Conservation (phyloP, 208 protist species). For the Trypanosoma vivax region DNA sequence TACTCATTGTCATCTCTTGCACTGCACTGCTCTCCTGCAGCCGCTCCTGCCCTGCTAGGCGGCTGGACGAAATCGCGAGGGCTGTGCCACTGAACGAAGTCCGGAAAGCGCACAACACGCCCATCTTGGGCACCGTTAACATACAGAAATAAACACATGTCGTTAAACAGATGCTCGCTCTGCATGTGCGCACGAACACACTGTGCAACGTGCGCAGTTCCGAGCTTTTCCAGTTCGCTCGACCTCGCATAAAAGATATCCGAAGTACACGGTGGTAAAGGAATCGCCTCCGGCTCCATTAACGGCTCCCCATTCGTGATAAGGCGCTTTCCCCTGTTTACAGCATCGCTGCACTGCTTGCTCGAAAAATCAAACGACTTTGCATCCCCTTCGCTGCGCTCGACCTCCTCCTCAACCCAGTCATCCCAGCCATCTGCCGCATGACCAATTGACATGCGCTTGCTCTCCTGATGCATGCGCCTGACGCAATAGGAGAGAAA, state of each 20-base stretch:
- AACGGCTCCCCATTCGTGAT: slow-evolving; percentile 64
- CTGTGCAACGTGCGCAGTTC: slow-evolving; percentile 24
- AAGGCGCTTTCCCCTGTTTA: slow-evolving; percentile 15
- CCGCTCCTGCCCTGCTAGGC: neutral
- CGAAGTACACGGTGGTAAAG: slow-evolving; percentile 45
- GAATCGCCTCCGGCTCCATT: slow-evolving; percentile 43
- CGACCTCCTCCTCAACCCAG: slow-evolving; percentile 2
- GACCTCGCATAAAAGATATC: slow-evolving; percentile 56
- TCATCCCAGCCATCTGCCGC: slow-evolving; percentile 27
- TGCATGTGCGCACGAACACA: slow-evolving; percentile 42
- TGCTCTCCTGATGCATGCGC: slow-evolving; percentile 22
- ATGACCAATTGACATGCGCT: neutral
- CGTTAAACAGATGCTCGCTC: slow-evolving; percentile 63
- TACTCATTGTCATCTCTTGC: slow-evolving; percentile 45
- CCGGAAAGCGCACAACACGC: slow-evolving; percentile 71
- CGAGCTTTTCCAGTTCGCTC: slow-evolving; percentile 35
- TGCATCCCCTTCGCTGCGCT: neutral
- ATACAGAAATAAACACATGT: slow-evolving; percentile 86
- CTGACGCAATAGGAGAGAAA: slow-evolving; percentile 52
- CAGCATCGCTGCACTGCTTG: neutral
- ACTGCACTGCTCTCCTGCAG: slow-evolving; percentile 20
- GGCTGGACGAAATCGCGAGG: slow-evolving; percentile 62
- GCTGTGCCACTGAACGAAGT: slow-evolving; percentile 87
- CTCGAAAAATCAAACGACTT: too few relatives aligned
- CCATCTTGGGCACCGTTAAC: slow-evolving; percentile 59